These are phyloP conservation scores for Epichloe sp. DNA, from an alignment of 2,329 filamentous ascomycete genomes.

Conservation along the genomic window DNA sequence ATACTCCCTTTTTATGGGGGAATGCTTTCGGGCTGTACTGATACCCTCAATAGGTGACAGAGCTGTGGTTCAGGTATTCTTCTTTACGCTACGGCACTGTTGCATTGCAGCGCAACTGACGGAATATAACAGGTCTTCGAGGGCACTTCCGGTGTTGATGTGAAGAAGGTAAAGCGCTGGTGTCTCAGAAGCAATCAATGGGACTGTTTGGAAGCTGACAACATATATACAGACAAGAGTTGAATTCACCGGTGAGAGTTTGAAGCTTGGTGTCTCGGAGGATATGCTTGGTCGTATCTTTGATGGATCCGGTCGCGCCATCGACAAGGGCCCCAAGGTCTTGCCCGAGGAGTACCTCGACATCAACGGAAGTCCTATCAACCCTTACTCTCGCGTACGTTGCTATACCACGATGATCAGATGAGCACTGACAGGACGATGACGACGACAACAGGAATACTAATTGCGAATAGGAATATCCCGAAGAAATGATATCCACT, in stretches of 20 bases:
- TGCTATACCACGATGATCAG: not conserved
- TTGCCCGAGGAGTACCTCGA: slow-evolving; percentile 96
- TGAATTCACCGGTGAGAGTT: slow-evolving; percentile 89
- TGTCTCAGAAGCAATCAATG: not conserved
- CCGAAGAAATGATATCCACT: slow-evolving; percentile 99
- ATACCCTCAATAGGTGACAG: slow-evolving; percentile 53
- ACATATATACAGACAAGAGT: slow-evolving; percentile 62
- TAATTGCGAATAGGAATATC: slow-evolving; percentile 59
- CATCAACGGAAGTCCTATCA: slow-evolving; percentile 98
- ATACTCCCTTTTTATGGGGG: no score
- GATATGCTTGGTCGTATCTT: slow-evolving; percentile 99
- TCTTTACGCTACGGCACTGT: slow-evolving; percentile 3
- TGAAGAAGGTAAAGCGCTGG: slow-evolving; percentile 67
- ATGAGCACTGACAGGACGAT: not conserved
- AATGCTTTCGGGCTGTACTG: not conserved
- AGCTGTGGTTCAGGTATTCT: slow-evolving; percentile 79
- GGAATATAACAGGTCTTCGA: slow-evolving; percentile 66
- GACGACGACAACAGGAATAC: not conserved
- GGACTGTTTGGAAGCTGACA: slow-evolving; percentile 13
- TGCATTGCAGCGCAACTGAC: slow-evolving; percentile 12
- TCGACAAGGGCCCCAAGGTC: slow-evolving; percentile 98
- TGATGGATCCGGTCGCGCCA: slow-evolving; percentile 92
- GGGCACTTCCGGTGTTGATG: slow-evolving; percentile 92
- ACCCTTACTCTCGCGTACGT: slow-evolving; percentile 83
- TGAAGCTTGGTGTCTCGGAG: slow-evolving; percentile 98